phyloP scores from a whole-genome alignment of 371 early-diverging fungal species.

The Mucor saturninus region DNA sequence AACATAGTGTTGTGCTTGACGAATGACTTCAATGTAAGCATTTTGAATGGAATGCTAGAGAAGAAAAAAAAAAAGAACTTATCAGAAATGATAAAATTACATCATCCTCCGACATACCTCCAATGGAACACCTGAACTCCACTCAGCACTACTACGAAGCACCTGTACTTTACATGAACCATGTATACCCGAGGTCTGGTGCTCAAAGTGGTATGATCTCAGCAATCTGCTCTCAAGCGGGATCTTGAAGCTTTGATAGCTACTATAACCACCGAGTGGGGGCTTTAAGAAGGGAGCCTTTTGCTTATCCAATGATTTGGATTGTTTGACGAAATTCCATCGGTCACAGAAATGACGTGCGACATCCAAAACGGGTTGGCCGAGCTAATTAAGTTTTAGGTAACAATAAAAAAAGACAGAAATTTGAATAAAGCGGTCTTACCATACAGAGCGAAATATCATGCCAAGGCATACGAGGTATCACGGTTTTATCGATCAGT shows the following conservation, averaged over 20 bases:
- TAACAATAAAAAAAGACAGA: not conserved
- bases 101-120: conserved; percentile 33
- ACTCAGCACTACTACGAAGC: conserved; percentile 70
- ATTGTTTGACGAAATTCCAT: conserved; percentile 87
- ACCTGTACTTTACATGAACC: conserved; percentile 71
- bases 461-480: conserved; percentile 97
- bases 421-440: conserved; percentile 4
- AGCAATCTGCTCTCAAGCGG: conserved; percentile 25
- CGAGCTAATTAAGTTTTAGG: conserved; percentile 39
- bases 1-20: conserved; percentile 78
- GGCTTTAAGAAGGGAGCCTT: conserved; percentile 48
- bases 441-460: conserved; percentile 82
- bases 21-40: conserved; percentile 81
- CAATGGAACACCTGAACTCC: conserved; percentile 69
- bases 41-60: conserved; percentile 78
- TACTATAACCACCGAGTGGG: conserved; percentile 48
- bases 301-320: conserved; percentile 45
- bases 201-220: conserved; percentile 37
- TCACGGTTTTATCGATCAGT: conserved; percentile 63
- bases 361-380: conserved; percentile 82
- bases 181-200: conserved; percentile 33
- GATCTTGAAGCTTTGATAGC: conserved; percentile 39
- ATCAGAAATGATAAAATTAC: not conserved
- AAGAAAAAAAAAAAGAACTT: not conserved
- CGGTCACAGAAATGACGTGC: conserved; percentile 90